Base-by-base conservation (phyloP, 1,139 yeast species). In the Debaryomyces nepalensis region DNA sequence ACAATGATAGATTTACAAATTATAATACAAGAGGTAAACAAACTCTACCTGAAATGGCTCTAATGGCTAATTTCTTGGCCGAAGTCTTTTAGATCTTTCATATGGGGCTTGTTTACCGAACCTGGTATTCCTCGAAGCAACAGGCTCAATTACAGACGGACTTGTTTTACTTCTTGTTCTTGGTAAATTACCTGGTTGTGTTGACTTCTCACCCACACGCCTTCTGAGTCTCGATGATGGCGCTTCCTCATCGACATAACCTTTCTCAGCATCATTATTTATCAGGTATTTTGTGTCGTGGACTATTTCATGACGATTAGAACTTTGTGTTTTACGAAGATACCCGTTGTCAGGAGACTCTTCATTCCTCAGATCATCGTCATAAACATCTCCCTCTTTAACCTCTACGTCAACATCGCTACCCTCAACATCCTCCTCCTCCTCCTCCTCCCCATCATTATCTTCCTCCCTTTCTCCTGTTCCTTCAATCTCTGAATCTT, bases 391-490 rank as follows among this genome's bases (percentile, higher is more conserved):
- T 2, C 32, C 40, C 21, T 14, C 30, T 21, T 45, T 42, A 22
- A 27, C 47, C 24, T 48, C 51, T 22, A n/a, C n/a, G n/a, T n/a
- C n/a, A n/a, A n/a, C n/a, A n/a, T 26, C 37, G 11, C 14, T 18
- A 10, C 19, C 21, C 10, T 23, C 15, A 8, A 15, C 23, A 9
- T 19, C 26, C 15, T 36, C 39, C 6, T 39, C 34, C 10, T 43
- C 55, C 11, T 42, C 53, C 7, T 31, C 47, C 11, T 45, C 55
- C 14, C 52, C 58, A 3, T 38, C 49, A 16, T 44, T 53, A n/a
- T 54, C 32, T 49, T n/a, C n/a, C n/a, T n/a, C n/a, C n/a, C n/a
- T n/a, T n/a, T n/a, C n/a, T n/a, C n/a, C n/a, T n/a, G n/a, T n/a
- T n/a, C n/a, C 42, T 36, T 41, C 46, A 26, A 34, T 34, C 9